These are phyloP conservation scores for Saturnispora serradocipensis DNA, from an alignment of 805 yeast genomes.

Conservation along the genomic window DNA sequence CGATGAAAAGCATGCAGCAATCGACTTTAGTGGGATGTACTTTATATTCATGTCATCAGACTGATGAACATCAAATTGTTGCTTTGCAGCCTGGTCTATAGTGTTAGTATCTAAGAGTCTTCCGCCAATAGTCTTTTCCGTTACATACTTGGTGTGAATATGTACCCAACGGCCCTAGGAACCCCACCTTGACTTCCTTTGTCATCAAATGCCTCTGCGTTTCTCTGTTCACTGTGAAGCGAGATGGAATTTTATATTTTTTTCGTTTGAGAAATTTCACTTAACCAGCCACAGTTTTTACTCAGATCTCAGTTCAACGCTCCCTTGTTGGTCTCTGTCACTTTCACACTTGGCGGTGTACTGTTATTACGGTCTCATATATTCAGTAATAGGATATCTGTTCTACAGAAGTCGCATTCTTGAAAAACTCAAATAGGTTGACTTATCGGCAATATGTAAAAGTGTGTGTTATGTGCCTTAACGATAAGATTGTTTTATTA, in stretches of 20 bases:
- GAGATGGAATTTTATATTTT: neutral
- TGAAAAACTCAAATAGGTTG: neutral
- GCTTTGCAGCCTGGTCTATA: slow-evolving; percentile 38
- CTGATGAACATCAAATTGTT: slow-evolving; percentile 26
- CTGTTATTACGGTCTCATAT: neutral
- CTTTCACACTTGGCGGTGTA: neutral
- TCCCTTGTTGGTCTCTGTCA: neutral
- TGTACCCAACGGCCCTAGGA: slow-evolving; percentile 85
- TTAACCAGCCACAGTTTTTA: neutral
- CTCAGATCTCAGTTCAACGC: neutral
- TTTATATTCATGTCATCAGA: slow-evolving; percentile 14
- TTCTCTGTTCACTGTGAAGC: neutral
- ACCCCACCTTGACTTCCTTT: slow-evolving; percentile 43
- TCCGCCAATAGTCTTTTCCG: neutral
- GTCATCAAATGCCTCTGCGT: neutral
- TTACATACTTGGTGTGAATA: slow-evolving; percentile 75
- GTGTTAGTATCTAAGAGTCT: neutral
- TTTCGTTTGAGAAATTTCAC: neutral
- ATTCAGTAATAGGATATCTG: no score
- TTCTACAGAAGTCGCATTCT: no score
- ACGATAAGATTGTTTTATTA: neutral
- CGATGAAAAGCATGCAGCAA: slow-evolving; percentile 54
- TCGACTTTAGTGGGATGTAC: slow-evolving; percentile 33
- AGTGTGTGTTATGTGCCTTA: neutral
- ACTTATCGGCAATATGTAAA: neutral